A percentile compares a stretch with the other conserved stretches of the same genome.
Conservation (phyloP, 2,329 filamentous ascomycete genomes). For the Xylaria sp. region DNA sequence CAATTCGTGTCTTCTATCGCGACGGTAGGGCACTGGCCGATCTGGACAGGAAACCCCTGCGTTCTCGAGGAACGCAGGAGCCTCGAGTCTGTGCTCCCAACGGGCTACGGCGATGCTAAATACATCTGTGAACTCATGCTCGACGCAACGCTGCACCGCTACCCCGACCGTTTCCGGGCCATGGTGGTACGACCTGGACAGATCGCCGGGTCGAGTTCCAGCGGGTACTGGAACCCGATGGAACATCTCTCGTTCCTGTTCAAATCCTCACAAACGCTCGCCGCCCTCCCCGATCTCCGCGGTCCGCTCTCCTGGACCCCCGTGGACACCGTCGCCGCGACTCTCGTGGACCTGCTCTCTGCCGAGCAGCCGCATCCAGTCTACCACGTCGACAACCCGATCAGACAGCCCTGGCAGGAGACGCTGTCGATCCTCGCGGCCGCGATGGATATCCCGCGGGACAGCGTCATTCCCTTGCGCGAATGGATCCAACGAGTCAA, state of each 20-base stretch:
- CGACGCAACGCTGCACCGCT: constrained; percentile 46
- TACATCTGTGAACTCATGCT: constrained; percentile 53
- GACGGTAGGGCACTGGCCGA: constrained; percentile 46
- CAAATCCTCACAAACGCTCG: constrained; percentile 47
- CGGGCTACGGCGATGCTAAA: constrained; percentile 53
- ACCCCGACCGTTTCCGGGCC: constrained; percentile 29
- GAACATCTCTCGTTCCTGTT: constrained; percentile 53
- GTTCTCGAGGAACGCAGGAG: constrained; percentile 46
- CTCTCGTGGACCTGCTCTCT: constrained; percentile 13
- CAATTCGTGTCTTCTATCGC: constrained; percentile 51
- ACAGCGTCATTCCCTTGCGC: constrained; percentile 30
- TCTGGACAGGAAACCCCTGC: constrained; percentile 38
- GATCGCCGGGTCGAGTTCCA: constrained; percentile 48
- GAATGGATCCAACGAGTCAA: constrained; percentile 37
- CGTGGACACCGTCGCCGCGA: constrained; percentile 14
- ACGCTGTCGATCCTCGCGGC: neutral
- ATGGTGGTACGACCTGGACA: constrained; percentile 51
- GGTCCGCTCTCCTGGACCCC: constrained; percentile 29
- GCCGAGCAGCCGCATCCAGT: neutral
- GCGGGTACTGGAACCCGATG: constrained; percentile 50
- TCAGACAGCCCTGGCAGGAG: constrained; percentile 21
- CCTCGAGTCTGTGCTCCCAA: constrained; percentile 39
- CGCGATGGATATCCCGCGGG: neutral
- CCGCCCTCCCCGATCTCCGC: constrained; percentile 25
- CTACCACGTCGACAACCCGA: constrained; percentile 29